Base-by-base conservation (phyloP, 805 yeast species). In the Saturnispora gosingensis region DNA sequence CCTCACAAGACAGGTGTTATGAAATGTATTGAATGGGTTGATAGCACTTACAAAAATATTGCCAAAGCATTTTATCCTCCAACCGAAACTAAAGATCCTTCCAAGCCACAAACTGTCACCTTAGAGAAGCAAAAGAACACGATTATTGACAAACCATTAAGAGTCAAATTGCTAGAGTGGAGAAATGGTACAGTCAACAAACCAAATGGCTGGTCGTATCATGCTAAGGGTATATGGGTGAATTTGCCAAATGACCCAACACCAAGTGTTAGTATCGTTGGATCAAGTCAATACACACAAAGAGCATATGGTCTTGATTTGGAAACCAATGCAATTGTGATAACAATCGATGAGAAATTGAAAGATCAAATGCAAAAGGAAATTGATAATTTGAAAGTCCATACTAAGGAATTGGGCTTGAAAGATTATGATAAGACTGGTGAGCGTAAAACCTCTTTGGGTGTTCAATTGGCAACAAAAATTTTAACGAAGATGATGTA, bases 141-240 rank as follows among this genome's bases (percentile, higher is more conserved):
- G 5, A 38, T 43, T 36, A 18, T 51, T 20, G 52, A 50, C 22
- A 45, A 42, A 40, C 46, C 49, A 40, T 68, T 72, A 16, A 58
- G 70, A 35, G 81, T 91, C 30, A 66, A 69, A 18, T 69, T 93
- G 36, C 74, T 73, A 51, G 98, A 91, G 66, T 93, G 99, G 99
- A 76, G 78, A 61, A 80, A 78, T 46, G 99, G 99, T 1, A 71
- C 81, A 3, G 96, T 88, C 3, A 88, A 88, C 62, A 77, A 85
- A 7, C 77, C 82, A 0, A 76, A 73, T 28, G 99, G 99, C 1
- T 91, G 99, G 98, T 87, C 97, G 0, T 93, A 93, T 66, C 99
- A 93, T 63, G 98, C 99, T 13, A 93, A 93, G 64, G 99, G 99
- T 1, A 70, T 91, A 4, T 93, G 98, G 98, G 68, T 87, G 0